Percentiles rank a stretch among this genome's conserved stretches.
Evolutionary conservation across 2,329 filamentous ascomycete species (phyloP).

Genomic region (Hymenoscyphus infarciens): DNA sequence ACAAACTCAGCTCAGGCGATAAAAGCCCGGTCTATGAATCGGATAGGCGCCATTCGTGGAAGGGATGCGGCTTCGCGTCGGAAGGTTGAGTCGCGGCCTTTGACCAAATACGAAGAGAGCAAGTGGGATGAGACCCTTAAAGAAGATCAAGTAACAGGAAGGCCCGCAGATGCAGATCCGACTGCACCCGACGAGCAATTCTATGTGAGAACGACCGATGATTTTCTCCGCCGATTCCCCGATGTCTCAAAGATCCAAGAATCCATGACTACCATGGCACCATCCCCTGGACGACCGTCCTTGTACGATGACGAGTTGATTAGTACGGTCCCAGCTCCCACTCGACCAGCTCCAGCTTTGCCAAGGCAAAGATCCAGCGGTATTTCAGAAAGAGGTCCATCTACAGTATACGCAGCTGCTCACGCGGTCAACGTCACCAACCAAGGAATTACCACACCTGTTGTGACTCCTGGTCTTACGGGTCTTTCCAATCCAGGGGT

Average conservation of each 20-base stretch:
- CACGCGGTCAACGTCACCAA: conserved; percentile 36
- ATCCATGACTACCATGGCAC: conserved; percentile 49
- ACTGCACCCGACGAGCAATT: conserved; percentile 45
- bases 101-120: conserved; percentile 76
- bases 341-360: conserved; percentile 49
- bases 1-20: conserved; percentile 31
- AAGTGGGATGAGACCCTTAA: conserved; percentile 76
- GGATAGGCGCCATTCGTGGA: conserved; percentile 45
- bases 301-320: conserved; percentile 31
- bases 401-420: conserved; percentile 35
- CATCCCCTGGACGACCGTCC: conserved; percentile 16
- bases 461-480: conserved; percentile 55
- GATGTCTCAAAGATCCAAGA: conserved; percentile 60
- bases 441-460: conserved; percentile 38
- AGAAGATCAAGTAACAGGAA: conserved; percentile 49
- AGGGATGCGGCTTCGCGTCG: conserved; percentile 30
- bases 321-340: conserved; percentile 35
- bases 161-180: conserved; percentile 39
- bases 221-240: conserved; percentile 80
- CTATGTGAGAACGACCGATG: conserved; percentile 71
- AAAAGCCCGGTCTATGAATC: conserved; percentile 36
- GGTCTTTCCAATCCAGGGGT: conserved; percentile 78
- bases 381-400: conserved; percentile 55
- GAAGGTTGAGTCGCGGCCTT: conserved; percentile 55
- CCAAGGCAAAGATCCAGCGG: conserved; percentile 73